These are phyloP conservation scores for Phaseolus lunatus DNA, from an alignment of 306 rosid species.

Conservation along the genomic window DNA sequence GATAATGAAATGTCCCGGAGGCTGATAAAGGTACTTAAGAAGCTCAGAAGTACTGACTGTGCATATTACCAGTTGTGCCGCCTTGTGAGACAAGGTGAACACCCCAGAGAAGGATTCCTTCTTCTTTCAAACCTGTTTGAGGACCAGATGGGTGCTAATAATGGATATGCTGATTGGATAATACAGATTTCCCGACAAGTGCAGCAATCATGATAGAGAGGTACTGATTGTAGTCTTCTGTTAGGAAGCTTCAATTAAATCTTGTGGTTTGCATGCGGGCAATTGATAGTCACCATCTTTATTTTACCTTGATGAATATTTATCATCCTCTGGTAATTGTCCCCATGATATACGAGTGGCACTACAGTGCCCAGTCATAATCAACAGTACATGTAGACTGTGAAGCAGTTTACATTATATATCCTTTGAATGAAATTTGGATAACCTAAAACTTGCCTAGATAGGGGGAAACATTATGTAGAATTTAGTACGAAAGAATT, in stretches of 20 bases:
- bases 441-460: too few relatives aligned
- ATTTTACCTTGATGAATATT: background rate
- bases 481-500: too few relatives aligned
- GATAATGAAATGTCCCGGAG: slow-evolving; percentile 88
- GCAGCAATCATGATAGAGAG: slow-evolving; percentile 73
- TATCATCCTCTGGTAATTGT: background rate
- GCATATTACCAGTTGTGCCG: slow-evolving; percentile 72
- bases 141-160: slow-evolving; percentile 84
- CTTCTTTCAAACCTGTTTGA: slow-evolving; percentile 85
- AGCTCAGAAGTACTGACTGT: slow-evolving; percentile 68
- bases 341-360: background rate
- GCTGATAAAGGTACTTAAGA: slow-evolving; percentile 67
- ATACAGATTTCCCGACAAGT: slow-evolving; percentile 89
- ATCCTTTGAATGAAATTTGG: too few relatives aligned
- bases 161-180: slow-evolving; percentile 90
- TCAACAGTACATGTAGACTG: too few relatives aligned
- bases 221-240: slow-evolving; percentile 44
- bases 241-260: background rate
- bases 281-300: background rate
- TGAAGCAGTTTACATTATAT: too few relatives aligned
- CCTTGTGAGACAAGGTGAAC: slow-evolving; percentile 99
- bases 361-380: too few relatives aligned
- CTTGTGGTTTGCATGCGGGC: background rate
- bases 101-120: slow-evolving; percentile 92
- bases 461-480: too few relatives aligned